Base-by-base conservation (phyloP, 306 rosid genomes). In the Acacia acuminata region DNA sequence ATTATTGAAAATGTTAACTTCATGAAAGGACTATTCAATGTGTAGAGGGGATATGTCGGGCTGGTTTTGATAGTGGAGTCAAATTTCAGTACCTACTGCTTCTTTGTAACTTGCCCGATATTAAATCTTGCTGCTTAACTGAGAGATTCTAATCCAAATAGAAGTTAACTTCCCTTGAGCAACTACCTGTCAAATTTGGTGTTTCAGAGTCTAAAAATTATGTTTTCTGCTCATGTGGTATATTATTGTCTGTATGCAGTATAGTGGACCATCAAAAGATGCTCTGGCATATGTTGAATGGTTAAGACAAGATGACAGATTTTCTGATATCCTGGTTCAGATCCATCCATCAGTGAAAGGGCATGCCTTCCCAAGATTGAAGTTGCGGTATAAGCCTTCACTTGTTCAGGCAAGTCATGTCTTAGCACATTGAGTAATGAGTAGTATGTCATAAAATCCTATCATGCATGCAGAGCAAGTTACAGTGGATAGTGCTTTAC, bases 381-480 rank as follows among this genome's bases (percentile, higher is more conserved):
- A 86, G 91, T 87, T 96, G 88, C 97, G 94, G 25, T 96, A 93
- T 77, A 96, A 91, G 94, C 94, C 96, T 68, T 92, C 99, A 72
- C 80, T 96, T 69, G 92, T 96, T 60, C 97, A 96, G 97, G 99
- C 84, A 85, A 91, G 86, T 77, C 63, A 42, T n/a, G 8, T 50
- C 36, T 27, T 53, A 27, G 32, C 30, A 9, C 51, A 24, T 74
- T 7, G 4, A 24, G 36, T 53, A 19, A 22, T 7, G 4, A 24
- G 36, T 53, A 19, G 30, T 13, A 67, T 70, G 76, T 10, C 22
- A 10, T 69, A 74, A 61, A 27, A 5, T 25, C 8, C 30, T 63
- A 5, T 13, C 69, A 30, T 15, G 10, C 38, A 16, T 27, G 43
- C 71, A 66, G 30, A 64, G 47, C 50, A 45, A 44, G 25, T 69